Base-by-base conservation (phyloP, 352 stramenopile species). In the Pythium brachiatum region DNA sequence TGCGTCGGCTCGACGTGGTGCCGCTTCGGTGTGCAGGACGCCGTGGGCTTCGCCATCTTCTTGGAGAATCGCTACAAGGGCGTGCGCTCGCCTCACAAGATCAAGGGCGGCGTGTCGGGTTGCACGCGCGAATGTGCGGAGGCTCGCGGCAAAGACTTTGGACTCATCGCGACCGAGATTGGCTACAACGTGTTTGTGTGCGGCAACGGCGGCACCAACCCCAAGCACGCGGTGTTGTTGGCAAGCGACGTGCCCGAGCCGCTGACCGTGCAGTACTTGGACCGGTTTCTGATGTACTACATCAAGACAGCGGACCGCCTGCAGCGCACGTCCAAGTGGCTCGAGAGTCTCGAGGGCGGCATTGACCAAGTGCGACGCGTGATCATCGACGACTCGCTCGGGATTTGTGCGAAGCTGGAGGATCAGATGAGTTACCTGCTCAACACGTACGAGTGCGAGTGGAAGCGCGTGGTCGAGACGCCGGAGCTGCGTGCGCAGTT, bases 391-490 rank as follows among this genome's bases (percentile, higher is more conserved):
- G 90, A 97, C 66, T 92, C 86, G 21, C 75, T 97, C 1, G 89
- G 87, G 25, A 96, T 97, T 57, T 89, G 75, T 36, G 85, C 76
- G 12, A 90, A 64, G 41, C 67, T 85, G 32, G 76, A 85, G 55
- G 69, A 94, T 66, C 87, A 95, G 41, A 98, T 98, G 89, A 74
- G 78, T 53, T 76, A 86, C 54, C 74, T 97, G 43, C 80, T 98
- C n/a, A 76, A 95, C 68, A 97, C 88, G 21, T 98, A 97, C 78
- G 88, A 97, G 71, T 95, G 95, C 66, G 92, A 98, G 72, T 98
- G 91, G 91, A 92, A 92, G 53, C 90, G 95, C 61, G 90, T 98
- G 68, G 83, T 97, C 46, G 85, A 95, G 64, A 80, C 92, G 27
- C 89, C 89, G 0, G 79, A 85, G 29, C 65, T 86, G 18, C 72